A percentile compares a stretch with the other conserved stretches of the same genome.
Conservation (phyloP, 31 red algal species). For the Asparagopsis taxiformis region DNA sequence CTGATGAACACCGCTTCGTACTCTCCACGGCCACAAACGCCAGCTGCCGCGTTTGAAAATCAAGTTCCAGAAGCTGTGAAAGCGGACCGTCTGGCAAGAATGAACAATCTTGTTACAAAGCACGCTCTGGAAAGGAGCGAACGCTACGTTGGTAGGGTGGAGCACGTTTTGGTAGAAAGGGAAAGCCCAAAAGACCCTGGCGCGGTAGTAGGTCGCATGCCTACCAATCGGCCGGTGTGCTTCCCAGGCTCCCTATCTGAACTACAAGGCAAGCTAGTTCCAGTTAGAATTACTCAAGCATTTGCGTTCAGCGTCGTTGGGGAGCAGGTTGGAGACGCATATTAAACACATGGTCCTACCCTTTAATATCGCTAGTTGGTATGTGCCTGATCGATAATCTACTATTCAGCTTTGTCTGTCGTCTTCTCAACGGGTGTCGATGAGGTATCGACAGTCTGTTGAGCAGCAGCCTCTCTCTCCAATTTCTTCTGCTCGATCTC, state of each 20-base stretch:
- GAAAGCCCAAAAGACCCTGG: conserved; percentile 42
- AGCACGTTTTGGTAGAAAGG: conserved; percentile 80
- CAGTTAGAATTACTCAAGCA: conserved; percentile 62
- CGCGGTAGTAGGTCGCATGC: conserved; percentile 78
- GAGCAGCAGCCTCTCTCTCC: conserved; percentile 14
- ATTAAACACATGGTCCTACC: too few relatives aligned
- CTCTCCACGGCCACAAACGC: conserved; percentile 87
- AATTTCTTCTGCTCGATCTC: conserved; percentile 71
- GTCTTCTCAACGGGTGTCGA: conserved; percentile 10
- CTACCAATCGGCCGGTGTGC: conserved; percentile 60
- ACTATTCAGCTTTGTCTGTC: too few relatives aligned
- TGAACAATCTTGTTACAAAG: conserved; percentile 33
- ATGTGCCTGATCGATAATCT: too few relatives aligned
- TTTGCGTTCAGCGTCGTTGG: conserved; percentile 62
- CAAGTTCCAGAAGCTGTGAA: conserved; percentile 85
- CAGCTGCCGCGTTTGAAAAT: conserved; percentile 73
- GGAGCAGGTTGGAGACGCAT: too few relatives aligned
- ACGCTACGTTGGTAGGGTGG: conserved; percentile 86
- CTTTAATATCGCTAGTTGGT: too few relatives aligned
- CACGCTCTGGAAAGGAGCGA: conserved; percentile 26
- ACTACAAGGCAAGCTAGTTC: conserved; percentile 71
- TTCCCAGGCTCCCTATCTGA: conserved; percentile 70
- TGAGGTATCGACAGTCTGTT: conserved; percentile 15
- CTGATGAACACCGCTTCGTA: conserved; percentile 90
- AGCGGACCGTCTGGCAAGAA: conserved; percentile 70